A percentile compares a stretch with the other conserved stretches of the same genome.
phyloP scores from a whole-genome alignment of 805 yeast genomes.

The Zygosaccharomyces bisporus region DNA sequence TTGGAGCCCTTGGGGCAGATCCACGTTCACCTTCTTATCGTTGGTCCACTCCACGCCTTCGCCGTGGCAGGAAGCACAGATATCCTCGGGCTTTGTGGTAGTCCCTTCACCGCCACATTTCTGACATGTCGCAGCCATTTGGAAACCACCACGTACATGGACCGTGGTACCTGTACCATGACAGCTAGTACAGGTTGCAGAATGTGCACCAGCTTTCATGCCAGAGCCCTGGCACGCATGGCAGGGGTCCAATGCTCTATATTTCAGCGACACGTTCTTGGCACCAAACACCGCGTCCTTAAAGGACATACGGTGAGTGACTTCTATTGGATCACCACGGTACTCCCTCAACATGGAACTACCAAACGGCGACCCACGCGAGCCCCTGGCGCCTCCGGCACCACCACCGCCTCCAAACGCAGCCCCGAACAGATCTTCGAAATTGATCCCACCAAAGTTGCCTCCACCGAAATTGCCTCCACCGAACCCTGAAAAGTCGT shows the following conservation, averaged over 20 bases:
- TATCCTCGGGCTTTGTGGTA: slow-evolving; percentile 58
- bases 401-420: slow-evolving; percentile 45
- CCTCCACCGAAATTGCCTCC: no score
- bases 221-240: slow-evolving; percentile 82
- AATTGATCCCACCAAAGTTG: slow-evolving; percentile 46
- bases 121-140: slow-evolving; percentile 90
- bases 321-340: slow-evolving; percentile 86
- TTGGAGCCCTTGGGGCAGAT: slow-evolving; percentile 81
- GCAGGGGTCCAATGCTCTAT: slow-evolving; percentile 74
- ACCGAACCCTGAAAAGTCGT: slow-evolving; percentile 34
- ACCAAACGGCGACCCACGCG: slow-evolving; percentile 7
- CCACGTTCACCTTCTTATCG: slow-evolving; percentile 69
- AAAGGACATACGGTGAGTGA: slow-evolving; percentile 66
- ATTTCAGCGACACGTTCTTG: slow-evolving; percentile 57
- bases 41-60: slow-evolving; percentile 69
- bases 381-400: slow-evolving; percentile 27
- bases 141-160: slow-evolving; percentile 89
- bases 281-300: slow-evolving; percentile 87
- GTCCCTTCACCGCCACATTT: slow-evolving; percentile 90
- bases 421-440: slow-evolving; percentile 62
- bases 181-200: slow-evolving; percentile 78
- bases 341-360: slow-evolving; percentile 55
- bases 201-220: slow-evolving; percentile 63
- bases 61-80: slow-evolving; percentile 81
- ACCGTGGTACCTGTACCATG: slow-evolving; percentile 91